phyloP scores from a whole-genome alignment of 1,139 yeast genomes.

The Arxiozyma bovina region DNA sequence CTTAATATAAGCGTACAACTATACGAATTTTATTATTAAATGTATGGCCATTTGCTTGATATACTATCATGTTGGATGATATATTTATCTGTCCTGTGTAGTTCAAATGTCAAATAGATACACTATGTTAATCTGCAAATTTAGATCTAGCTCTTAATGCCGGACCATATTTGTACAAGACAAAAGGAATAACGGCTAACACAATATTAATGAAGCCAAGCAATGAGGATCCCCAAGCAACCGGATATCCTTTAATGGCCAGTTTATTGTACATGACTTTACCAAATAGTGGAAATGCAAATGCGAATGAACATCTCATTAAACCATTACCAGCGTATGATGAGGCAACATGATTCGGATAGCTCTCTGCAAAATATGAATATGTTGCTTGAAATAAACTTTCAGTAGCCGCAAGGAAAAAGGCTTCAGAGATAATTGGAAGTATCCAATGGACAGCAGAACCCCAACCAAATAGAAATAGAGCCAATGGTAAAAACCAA shows the following conservation, averaged over 20 bases:
- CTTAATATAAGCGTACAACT: too few species aligned
- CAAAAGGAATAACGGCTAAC: constrained; percentile 41
- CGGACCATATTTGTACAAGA: constrained; percentile 43
- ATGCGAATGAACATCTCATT: constrained; percentile 42
- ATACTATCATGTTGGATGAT: too few species aligned
- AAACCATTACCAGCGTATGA: constrained; percentile 51
- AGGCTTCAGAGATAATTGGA: constrained; percentile 35
- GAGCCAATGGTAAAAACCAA: constrained; percentile 14
- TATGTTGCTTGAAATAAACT: constrained; percentile 36
- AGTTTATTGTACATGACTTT: constrained; percentile 41
- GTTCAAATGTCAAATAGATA: too few species aligned
- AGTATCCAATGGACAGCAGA: constrained; percentile 39
- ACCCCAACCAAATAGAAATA: constrained; percentile 38
- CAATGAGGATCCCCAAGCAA: constrained; percentile 48
- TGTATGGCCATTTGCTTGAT: too few species aligned
- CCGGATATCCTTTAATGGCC: constrained; percentile 41
- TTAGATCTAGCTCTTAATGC: constrained; percentile 31
- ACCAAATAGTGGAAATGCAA: constrained; percentile 57
- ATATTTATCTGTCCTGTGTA: too few species aligned
- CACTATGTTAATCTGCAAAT: constrained; percentile 1
- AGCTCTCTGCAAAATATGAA: constrained; percentile 30
- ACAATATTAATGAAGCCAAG: constrained; percentile 38
- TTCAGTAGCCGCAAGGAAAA: constrained; percentile 36
- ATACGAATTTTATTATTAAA: too few species aligned
- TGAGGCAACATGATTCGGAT: constrained; percentile 43